Conservation (phyloP, 2,329 filamentous ascomycete genomes). For the Microcyclospora pomicola region DNA sequence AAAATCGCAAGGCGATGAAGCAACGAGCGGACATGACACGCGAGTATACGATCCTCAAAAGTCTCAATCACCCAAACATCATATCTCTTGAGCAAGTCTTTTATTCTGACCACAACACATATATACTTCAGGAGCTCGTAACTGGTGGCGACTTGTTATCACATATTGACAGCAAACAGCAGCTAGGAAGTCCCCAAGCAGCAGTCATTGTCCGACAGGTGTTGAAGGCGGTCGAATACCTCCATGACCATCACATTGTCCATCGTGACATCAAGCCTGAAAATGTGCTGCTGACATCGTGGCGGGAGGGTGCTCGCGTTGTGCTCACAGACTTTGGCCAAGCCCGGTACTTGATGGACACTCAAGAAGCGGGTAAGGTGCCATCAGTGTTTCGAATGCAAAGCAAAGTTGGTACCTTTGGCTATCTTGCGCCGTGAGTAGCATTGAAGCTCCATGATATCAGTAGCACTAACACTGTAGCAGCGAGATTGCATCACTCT, state of each 20-base stretch:
- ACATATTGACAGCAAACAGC: constrained; percentile 38
- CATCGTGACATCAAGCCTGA: constrained; percentile 52
- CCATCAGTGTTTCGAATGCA: constrained; percentile 33
- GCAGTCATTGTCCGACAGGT: constrained; percentile 43
- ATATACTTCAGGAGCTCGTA: constrained; percentile 47
- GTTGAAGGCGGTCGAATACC: constrained; percentile 42
- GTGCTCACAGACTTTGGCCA: constrained; percentile 50
- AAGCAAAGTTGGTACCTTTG: constrained; percentile 40
- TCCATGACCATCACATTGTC: constrained; percentile 42
- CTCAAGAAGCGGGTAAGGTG: background rate
- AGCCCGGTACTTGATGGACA: constrained; percentile 28
- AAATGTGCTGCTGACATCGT: constrained; percentile 46
- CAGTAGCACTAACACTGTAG: constrained; percentile 3
- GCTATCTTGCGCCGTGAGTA: constrained; percentile 46
- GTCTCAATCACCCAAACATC: constrained; percentile 47
- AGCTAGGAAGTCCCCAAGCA: constrained; percentile 36
- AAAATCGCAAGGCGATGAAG: constrained; percentile 1
- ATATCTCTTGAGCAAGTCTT: constrained; percentile 44
- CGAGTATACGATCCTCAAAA: constrained; percentile 36
- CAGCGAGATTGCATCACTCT: constrained; percentile 24
- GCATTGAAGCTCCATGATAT: background rate
- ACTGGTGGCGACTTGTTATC: constrained; percentile 49
- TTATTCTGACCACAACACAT: constrained; percentile 39
- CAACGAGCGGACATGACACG: constrained; percentile 10
- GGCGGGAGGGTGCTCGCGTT: constrained; percentile 36